Percentiles rank a stretch among this genome's conserved stretches.
These are phyloP conservation scores for Penicillium daleae DNA, from an alignment of 495 filamentous ascomycete species.

Conservation along the genomic window DNA sequence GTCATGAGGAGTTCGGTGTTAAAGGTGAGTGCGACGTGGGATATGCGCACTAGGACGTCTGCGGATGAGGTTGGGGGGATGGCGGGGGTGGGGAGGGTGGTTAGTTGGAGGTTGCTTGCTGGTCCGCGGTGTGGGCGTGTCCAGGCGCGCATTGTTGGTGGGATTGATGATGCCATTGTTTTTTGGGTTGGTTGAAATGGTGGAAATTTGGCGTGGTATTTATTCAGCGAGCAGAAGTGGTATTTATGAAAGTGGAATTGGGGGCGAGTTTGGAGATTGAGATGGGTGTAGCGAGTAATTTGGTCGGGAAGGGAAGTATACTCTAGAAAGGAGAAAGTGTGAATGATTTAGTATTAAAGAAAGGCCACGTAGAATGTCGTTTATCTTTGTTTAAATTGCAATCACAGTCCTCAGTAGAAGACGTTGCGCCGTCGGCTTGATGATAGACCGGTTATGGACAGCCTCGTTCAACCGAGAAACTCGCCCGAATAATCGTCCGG, in stretches of 20 bases:
- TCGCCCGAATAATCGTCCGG: slow-evolving; percentile 7
- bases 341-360: too few relatives aligned
- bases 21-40: slow-evolving; percentile 24
- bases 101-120: slow-evolving; percentile 11
- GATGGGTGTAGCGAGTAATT: background rate
- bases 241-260: background rate
- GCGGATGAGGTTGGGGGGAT: slow-evolving; percentile 11
- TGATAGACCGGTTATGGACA: background rate
- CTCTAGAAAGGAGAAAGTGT: background rate
- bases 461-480: slow-evolving; percentile 1
- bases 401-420: background rate
- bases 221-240: background rate
- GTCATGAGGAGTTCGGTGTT: slow-evolving; percentile 18
- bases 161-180: background rate
- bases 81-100: slow-evolving; percentile 14
- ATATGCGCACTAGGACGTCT: slow-evolving; percentile 28
- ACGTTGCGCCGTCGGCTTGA: slow-evolving; percentile 4
- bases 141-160: slow-evolving; percentile 25
- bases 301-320: too few relatives aligned
- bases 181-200: background rate
- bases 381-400: background rate
- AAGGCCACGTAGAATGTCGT: too few relatives aligned
- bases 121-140: slow-evolving; percentile 17
- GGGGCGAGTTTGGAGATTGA: background rate
- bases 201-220: background rate